A percentile compares a stretch with the other conserved stretches of the same genome.
Evolutionary conservation across 2,329 filamentous ascomycete genomes (phyloP).

Genomic region (Stemphylium beticola): DNA sequence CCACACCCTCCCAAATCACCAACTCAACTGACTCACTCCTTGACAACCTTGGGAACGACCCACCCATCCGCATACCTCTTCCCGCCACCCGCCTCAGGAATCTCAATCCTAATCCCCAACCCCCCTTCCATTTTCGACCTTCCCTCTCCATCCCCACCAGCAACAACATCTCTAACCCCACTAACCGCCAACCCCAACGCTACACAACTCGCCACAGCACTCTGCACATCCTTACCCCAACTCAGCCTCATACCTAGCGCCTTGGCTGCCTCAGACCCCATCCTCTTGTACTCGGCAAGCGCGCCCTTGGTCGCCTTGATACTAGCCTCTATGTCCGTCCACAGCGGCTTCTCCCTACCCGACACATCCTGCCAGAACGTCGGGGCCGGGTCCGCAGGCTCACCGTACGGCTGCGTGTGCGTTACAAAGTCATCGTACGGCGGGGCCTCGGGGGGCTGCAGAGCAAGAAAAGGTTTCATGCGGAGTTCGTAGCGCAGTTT

Average conservation of each 20-base stretch:
- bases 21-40: slow-evolving; percentile 10
- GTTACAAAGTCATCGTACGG: slow-evolving; percentile 66
- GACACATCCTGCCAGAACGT: slow-evolving; percentile 13
- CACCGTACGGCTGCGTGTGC: slow-evolving; percentile 41
- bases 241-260: slow-evolving; percentile 46
- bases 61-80: slow-evolving; percentile 55
- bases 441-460: slow-evolving; percentile 72
- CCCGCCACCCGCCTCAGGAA: slow-evolving; percentile 45
- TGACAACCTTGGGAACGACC: slow-evolving; percentile 53
- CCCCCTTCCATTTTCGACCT: neutral
- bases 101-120: slow-evolving; percentile 37
- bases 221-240: slow-evolving; percentile 48
- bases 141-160: neutral
- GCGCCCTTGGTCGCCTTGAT: slow-evolving; percentile 45
- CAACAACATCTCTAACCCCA: slow-evolving; percentile 23
- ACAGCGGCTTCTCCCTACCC: slow-evolving; percentile 19
- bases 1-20: neutral
- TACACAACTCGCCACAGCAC: slow-evolving; percentile 41
- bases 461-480: slow-evolving; percentile 79
- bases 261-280: slow-evolving; percentile 40
- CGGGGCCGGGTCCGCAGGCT: slow-evolving; percentile 6
- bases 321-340: slow-evolving; percentile 35
- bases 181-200: slow-evolving; percentile 40
- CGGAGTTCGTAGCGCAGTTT: slow-evolving; percentile 78
- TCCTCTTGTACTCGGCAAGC: slow-evolving; percentile 47